Evolutionary conservation across 1,284 basidiomycete species (phyloP), one percentile per base, ranked within the genome.

Genomic region (Marasmius sp.): DNA sequence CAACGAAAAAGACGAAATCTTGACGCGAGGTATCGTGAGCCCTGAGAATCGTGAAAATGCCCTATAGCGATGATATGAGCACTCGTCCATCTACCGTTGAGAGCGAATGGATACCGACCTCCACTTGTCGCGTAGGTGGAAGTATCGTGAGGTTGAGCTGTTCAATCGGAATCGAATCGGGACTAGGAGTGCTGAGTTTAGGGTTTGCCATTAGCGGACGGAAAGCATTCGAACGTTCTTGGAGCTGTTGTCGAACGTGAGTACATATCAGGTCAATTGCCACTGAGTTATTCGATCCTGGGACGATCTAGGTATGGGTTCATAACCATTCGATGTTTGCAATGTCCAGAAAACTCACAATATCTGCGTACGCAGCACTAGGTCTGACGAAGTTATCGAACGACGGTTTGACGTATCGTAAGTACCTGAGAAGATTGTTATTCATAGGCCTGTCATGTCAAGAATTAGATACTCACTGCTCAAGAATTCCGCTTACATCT

Each of bases 331-430:
- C 50, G 47, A 55, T 10, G 52, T 49, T 51, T 12, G 18, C 49
- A 18, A 56, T 38, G 45, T 51, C 36, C 53, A 20, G 27, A 55
- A 54, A 12, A 71, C 87, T 70, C 66, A 94, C 93, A 54, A 97
- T 93, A 70, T 98, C 95, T 3, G 96, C 95, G 72, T 91, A 84
- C 45, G 88, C 84, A 12, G 94, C 86, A 1, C 93, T 93, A 0
- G 95, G 95, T 52, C 87, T 85, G n/a, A 99, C 95, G 67, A 96
- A 97, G 72, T 94, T 93, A 74, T 99, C 97, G 69, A 92, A 97
- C 9, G 94, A 89, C 2, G 93, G 94, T 72, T 97, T 97, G 68
- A 97, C 96, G 71, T 91, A 97, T 52, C 94, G 89, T 39, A 97
- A 82, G 70, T 97, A 95, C 71, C 91, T 92, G 69, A 9, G 8